These are phyloP conservation scores for Chytridiales sp. DNA, from an alignment of 371 early-diverging fungal species.

Conservation along the genomic window DNA sequence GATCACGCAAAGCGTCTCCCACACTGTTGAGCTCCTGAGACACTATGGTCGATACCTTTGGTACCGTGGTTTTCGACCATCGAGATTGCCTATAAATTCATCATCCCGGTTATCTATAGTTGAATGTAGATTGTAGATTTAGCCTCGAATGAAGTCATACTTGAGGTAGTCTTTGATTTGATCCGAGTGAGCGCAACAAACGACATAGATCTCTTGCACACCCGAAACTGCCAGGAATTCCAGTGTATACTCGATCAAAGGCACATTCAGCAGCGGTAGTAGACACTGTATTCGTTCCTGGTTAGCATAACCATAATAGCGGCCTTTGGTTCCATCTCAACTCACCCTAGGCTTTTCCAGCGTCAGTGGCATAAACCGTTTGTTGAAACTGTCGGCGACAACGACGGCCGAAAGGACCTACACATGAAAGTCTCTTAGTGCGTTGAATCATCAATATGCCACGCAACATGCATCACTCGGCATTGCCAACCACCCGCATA, in stretches of 20 bases:
- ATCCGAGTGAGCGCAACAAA: conserved; percentile 82
- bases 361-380: conserved; percentile 86
- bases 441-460: no score
- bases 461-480: no score
- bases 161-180: conserved; percentile 79
- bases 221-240: conserved; percentile 84
- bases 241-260: conserved; percentile 91
- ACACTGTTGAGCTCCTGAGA: conserved; percentile 79
- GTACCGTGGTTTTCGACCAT: conserved; percentile 64
- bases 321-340: neutral
- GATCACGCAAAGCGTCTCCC: conserved; percentile 90
- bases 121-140: no score
- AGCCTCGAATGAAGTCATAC: conserved; percentile 49
- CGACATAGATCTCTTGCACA: conserved; percentile 82
- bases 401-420: conserved; percentile 81
- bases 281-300: conserved; percentile 64
- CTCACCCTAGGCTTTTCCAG: conserved; percentile 78
- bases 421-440: no score
- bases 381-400: conserved; percentile 88
- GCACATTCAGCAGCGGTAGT: conserved; percentile 90
- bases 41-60: conserved; percentile 69
- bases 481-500: no score
- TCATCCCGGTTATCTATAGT: no score
- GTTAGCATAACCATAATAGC: neutral
- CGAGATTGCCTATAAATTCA: no score